Conservation (phyloP, 805 yeast species). For the Millerozyma acaciae region DNA sequence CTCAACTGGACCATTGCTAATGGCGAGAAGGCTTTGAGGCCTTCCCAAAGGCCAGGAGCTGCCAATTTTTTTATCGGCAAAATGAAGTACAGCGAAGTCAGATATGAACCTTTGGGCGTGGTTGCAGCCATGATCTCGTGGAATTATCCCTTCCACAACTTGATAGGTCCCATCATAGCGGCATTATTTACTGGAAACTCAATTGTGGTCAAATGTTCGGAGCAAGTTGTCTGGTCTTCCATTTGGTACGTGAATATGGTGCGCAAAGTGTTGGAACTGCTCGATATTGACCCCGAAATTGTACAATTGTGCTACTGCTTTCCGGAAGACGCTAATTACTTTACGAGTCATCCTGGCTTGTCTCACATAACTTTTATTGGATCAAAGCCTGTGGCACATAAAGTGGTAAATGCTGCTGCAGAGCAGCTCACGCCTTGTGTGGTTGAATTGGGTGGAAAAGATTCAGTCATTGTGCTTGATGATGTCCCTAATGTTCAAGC, state of each 20-base stretch:
- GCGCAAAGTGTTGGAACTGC: constrained; percentile 63
- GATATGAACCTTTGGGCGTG: constrained; percentile 88
- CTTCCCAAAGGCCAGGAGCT: constrained; percentile 82
- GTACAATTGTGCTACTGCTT: constrained; percentile 87
- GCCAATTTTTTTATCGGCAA: constrained; percentile 72
- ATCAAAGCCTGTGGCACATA: constrained; percentile 90
- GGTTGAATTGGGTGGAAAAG: constrained; percentile 96
- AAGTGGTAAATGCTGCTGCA: constrained; percentile 79
- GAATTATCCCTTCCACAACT: constrained; percentile 96
- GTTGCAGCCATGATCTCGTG: constrained; percentile 91
- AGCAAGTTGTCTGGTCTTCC: constrained; percentile 94
- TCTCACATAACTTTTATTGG: constrained; percentile 94
- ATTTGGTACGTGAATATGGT: constrained; percentile 71
- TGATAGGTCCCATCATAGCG: constrained; percentile 89
- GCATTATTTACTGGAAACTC: constrained; percentile 89
- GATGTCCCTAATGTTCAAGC: constrained; percentile 62
- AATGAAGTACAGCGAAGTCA: constrained; percentile 88
- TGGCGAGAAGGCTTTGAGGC: constrained; percentile 69
- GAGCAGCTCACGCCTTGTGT: constrained; percentile 90
- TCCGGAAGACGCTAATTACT: constrained; percentile 83
- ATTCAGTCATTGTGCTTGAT: constrained; percentile 82
- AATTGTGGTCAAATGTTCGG: constrained; percentile 89
- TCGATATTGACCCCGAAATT: constrained; percentile 74
- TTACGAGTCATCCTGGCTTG: constrained; percentile 78
- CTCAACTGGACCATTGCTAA: constrained; percentile 83